phyloP scores from a whole-genome alignment of 352 stramenopile genomes.

The Peronosclerospora sorghi region DNA sequence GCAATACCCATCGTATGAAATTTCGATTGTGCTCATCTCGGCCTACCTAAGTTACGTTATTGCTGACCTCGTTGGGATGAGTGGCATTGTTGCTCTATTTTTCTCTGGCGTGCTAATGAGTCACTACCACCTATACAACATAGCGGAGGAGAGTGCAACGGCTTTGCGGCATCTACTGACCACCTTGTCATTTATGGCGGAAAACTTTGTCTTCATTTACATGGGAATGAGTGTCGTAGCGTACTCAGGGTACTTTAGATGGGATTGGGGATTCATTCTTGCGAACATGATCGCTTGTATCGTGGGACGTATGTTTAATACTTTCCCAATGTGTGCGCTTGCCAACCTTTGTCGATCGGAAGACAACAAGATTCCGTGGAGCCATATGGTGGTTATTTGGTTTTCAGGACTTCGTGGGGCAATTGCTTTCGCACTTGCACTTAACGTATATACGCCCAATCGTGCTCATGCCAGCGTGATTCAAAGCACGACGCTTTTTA shows the following conservation, averaged over 20 bases:
- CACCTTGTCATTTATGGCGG: slow-evolving; percentile 69
- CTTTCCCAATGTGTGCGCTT: slow-evolving; percentile 56
- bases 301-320: slow-evolving; percentile 48
- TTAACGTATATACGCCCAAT: slow-evolving; percentile 46
- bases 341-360: slow-evolving; percentile 37
- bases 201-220: slow-evolving; percentile 87
- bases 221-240: slow-evolving; percentile 77
- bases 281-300: slow-evolving; percentile 37
- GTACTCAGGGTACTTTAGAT: slow-evolving; percentile 43
- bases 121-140: slow-evolving; percentile 82
- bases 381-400: slow-evolving; percentile 83
- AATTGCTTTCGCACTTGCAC: slow-evolving; percentile 86
- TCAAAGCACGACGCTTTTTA: slow-evolving; percentile 51
- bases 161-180: slow-evolving; percentile 68
- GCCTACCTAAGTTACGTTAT: slow-evolving; percentile 79
- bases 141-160: slow-evolving; percentile 65
- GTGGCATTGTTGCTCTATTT: slow-evolving; percentile 92
- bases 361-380: slow-evolving; percentile 35
- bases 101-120: slow-evolving; percentile 87
- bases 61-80: slow-evolving; percentile 65
- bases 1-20: slow-evolving; percentile 78
- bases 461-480: slow-evolving; percentile 43
- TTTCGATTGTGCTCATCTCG: slow-evolving; percentile 78
- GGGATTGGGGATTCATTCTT: slow-evolving; percentile 58
- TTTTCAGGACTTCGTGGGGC: slow-evolving; percentile 88